phyloP scores from a whole-genome alignment of 164 flowering plant genomes.

The Macadamia tetraphylla region DNA sequence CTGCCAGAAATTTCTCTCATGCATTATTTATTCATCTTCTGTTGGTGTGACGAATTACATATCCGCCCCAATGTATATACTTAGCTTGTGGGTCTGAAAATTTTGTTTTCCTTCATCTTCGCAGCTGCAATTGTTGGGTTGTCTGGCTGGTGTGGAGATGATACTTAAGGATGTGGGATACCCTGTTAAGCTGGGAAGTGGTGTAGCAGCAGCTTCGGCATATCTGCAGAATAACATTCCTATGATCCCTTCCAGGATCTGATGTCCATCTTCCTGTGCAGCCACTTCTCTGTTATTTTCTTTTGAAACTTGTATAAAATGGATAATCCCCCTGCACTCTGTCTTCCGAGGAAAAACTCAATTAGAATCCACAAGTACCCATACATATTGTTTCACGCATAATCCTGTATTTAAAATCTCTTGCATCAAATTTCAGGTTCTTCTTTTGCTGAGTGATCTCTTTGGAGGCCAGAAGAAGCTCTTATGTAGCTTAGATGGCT shows the following conservation, averaged over 20 bases:
- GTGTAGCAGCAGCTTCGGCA: slow-evolving; percentile 82
- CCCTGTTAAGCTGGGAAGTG: slow-evolving; percentile 90
- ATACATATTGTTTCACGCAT: neutral
- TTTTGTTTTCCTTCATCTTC: neutral
- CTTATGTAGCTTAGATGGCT: no score
- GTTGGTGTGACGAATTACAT: no score
- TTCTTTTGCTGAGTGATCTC: no score
- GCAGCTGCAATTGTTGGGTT: slow-evolving; percentile 90
- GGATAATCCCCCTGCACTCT: slow-evolving; percentile 21
- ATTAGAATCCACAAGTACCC: slow-evolving; percentile 8
- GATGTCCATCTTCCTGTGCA: slow-evolving; percentile 19
- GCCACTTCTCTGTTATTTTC: slow-evolving; percentile 14
- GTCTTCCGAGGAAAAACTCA: slow-evolving; percentile 13
- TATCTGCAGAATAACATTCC: slow-evolving; percentile 73
- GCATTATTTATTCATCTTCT: no score
- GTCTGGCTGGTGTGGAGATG: slow-evolving; percentile 97
- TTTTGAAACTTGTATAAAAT: slow-evolving; percentile 18
- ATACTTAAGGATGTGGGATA: slow-evolving; percentile 88
- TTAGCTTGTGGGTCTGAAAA: no score
- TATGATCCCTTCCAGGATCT: slow-evolving; percentile 82
- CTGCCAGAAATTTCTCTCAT: no score
- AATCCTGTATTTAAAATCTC: no score
- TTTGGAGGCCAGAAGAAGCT: no score
- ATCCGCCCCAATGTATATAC: no score
- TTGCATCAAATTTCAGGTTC: no score